phyloP scores from a whole-genome alignment of 2,329 filamentous ascomycete species.

The Claviceps sp. region DNA sequence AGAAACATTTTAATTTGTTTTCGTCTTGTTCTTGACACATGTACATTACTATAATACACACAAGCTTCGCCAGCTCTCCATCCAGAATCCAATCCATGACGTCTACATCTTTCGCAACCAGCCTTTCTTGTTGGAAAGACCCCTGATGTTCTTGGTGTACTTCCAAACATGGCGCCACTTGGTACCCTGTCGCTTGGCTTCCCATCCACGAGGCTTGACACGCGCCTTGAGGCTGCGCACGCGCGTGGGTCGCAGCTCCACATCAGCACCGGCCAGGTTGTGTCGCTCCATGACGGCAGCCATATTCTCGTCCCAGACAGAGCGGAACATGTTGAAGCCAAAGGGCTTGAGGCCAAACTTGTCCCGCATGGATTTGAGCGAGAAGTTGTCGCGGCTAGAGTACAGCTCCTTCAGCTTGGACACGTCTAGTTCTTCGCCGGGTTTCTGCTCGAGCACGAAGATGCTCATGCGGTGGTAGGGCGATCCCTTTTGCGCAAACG shows the following conservation, averaged over 20 bases:
- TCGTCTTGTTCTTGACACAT: background rate
- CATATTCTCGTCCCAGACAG: constrained; percentile 78
- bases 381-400: constrained; percentile 51
- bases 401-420: constrained; percentile 41
- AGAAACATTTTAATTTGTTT: background rate
- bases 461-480: constrained; percentile 83
- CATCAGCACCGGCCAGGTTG: constrained; percentile 58
- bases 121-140: constrained; percentile 27
- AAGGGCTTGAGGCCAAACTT: constrained; percentile 58
- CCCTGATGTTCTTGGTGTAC: constrained; percentile 46
- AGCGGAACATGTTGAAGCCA: constrained; percentile 79
- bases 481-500: constrained; percentile 77
- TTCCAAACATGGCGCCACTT: constrained; percentile 54
- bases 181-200: constrained; percentile 49
- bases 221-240: constrained; percentile 54
- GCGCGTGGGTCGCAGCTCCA: constrained; percentile 75
- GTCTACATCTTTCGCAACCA: constrained; percentile 28
- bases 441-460: constrained; percentile 68
- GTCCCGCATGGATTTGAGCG: constrained; percentile 59
- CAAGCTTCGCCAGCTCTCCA: background rate
- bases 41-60: constrained; percentile 7
- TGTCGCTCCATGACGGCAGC: constrained; percentile 75
- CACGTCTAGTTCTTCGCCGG: constrained; percentile 43
- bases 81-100: background rate
- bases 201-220: constrained; percentile 50